Evolutionary conservation across 805 yeast species (phyloP).

Genomic region (Blastobotrys muscicola): DNA sequence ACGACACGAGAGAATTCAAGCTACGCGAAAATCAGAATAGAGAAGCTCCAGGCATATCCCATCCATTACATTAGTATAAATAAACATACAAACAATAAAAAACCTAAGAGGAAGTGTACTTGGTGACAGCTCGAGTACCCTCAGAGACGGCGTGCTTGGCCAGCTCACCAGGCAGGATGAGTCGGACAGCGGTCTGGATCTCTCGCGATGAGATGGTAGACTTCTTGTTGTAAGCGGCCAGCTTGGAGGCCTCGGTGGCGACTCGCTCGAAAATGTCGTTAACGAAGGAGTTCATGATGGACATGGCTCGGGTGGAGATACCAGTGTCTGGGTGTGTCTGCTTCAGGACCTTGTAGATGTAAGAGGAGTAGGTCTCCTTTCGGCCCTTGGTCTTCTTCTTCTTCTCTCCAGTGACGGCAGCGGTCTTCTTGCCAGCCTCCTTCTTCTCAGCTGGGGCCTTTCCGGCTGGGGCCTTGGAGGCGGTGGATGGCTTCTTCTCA

Average conservation of each 20-base stretch:
- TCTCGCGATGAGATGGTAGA: constrained; percentile 97
- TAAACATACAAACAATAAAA: not conserved
- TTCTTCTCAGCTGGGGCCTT: constrained; percentile 97
- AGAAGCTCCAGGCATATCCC: not conserved
- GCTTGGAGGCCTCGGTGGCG: constrained; percentile 95
- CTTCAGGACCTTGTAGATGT: constrained; percentile 96
- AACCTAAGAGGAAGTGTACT: constrained; percentile 60
- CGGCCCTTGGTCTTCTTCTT: constrained; percentile 93
- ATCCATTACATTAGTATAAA: constrained; percentile 2
- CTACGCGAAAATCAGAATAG: not conserved
- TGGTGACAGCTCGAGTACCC: constrained; percentile 97
- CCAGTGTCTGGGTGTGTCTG: constrained; percentile 99
- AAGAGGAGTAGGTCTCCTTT: constrained; percentile 97
- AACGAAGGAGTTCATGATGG: constrained; percentile 96
- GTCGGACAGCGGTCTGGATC: constrained; percentile 97
- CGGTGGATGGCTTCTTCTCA: constrained; percentile 49
- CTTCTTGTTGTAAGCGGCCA: constrained; percentile 98
- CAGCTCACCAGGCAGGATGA: constrained; percentile 96
- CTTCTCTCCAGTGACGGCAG: constrained; percentile 64
- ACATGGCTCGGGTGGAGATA: constrained; percentile 98
- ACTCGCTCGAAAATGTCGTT: constrained; percentile 97
- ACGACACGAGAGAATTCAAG: not conserved
- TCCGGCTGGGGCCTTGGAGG: constrained; percentile 61
- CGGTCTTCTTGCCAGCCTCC: constrained; percentile 81
- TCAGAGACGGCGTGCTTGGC: constrained; percentile 98